Evolutionary conservation across 2,329 filamentous ascomycete species (phyloP).

Genomic region (Clathrospora elynae): DNA sequence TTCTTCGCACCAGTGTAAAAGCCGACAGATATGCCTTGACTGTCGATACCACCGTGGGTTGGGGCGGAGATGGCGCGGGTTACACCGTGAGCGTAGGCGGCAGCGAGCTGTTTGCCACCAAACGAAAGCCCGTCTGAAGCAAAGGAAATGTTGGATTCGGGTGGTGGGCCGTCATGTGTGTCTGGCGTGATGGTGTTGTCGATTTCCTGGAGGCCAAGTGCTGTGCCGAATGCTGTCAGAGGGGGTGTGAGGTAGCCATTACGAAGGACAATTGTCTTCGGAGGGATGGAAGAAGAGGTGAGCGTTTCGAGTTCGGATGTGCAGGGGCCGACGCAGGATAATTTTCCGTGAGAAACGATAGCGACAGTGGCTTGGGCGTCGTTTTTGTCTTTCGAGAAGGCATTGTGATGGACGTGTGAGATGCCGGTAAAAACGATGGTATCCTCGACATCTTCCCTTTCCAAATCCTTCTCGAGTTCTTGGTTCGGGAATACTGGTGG

Average conservation of each 20-base stretch:
- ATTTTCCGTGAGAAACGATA: conserved; percentile 58
- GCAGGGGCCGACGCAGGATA: conserved; percentile 64
- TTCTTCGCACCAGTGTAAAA: conserved; percentile 46
- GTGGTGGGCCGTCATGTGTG: conserved; percentile 54
- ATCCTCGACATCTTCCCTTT: conserved; percentile 10
- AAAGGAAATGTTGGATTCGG: conserved; percentile 62
- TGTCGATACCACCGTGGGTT: conserved; percentile 32
- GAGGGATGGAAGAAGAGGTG: conserved; percentile 41
- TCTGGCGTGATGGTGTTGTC: conserved; percentile 59
- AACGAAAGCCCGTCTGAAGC: conserved; percentile 56
- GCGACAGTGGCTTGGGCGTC: conserved; percentile 50
- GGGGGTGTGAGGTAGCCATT: conserved; percentile 66
- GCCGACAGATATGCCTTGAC: conserved; percentile 47
- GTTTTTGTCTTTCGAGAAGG: conserved; percentile 48
- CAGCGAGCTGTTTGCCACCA: conserved; percentile 48
- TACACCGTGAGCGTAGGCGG: conserved; percentile 47
- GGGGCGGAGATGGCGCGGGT: conserved; percentile 49
- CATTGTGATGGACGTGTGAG: conserved; percentile 47
- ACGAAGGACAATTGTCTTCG: conserved; percentile 53
- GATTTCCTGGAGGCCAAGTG: conserved; percentile 67
- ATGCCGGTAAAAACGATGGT: conserved; percentile 64
- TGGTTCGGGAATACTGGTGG: conserved; percentile 45
- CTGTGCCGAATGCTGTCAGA: conserved; percentile 65
- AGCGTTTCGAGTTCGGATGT: conserved; percentile 51
- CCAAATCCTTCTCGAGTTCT: conserved; percentile 43